phyloP scores from a whole-genome alignment of 495 filamentous ascomycete species.

The Xylaria grammica region DNA sequence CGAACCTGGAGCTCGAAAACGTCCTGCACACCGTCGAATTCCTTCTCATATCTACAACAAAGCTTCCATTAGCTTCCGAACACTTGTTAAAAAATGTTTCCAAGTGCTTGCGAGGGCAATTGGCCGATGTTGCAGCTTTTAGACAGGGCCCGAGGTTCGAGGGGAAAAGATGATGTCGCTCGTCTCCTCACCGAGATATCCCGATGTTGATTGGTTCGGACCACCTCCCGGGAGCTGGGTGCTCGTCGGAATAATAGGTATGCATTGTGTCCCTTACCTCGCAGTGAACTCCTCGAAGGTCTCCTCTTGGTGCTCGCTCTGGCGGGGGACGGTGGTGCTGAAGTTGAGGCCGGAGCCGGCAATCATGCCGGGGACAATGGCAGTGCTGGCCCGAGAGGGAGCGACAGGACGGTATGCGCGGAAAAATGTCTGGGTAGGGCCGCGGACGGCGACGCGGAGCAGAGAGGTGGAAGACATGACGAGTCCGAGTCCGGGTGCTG shows the following conservation, averaged over 20 bases:
- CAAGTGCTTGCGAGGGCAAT: conserved; percentile 21
- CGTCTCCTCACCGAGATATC: background rate
- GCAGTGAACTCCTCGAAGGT: conserved; percentile 99
- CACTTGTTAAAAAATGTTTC: background rate
- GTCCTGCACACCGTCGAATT: conserved; percentile 96
- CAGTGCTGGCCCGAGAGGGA: conserved; percentile 58
- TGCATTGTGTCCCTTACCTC: conserved; percentile 70
- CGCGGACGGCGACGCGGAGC: conserved; percentile 72
- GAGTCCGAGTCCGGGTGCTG: conserved; percentile 25
- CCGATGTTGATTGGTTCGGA: background rate
- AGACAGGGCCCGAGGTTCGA: background rate
- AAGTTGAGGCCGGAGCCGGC: conserved; percentile 62
- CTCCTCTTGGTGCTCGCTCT: conserved; percentile 76
- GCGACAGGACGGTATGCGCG: conserved; percentile 64
- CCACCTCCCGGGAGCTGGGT: background rate
- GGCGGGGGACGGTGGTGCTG: conserved; percentile 67
- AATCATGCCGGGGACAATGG: conserved; percentile 43
- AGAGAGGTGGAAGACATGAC: conserved; percentile 71
- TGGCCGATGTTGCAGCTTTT: conserved; percentile 36
- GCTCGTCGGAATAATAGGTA: background rate
- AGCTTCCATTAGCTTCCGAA: conserved; percentile 33
- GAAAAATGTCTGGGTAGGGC: conserved; percentile 68
- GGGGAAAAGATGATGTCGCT: background rate
- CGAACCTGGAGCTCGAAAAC: conserved; percentile 99
- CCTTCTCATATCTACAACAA: conserved; percentile 88